phyloP scores from a whole-genome alignment of 345 rosid genomes.

The Gossypium australe region DNA sequence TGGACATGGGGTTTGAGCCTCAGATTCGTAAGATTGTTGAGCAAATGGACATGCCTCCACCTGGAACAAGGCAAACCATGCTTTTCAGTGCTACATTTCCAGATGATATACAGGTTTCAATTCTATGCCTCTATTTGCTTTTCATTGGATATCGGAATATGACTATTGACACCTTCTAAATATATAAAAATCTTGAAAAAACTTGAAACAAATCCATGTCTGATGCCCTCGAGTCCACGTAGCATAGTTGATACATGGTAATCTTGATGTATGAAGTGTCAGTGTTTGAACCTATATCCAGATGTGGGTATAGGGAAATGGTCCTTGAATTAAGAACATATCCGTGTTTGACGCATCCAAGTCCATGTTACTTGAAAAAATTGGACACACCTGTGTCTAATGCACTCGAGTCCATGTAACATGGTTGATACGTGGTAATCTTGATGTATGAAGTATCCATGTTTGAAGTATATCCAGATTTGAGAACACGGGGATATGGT shows the following conservation, averaged over 20 bases:
- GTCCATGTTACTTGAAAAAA: too few species aligned
- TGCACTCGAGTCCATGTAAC: too few species aligned
- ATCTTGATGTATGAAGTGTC: not conserved
- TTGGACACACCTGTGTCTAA: too few species aligned
- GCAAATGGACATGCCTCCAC: constrained; percentile 91
- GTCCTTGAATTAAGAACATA: too few species aligned
- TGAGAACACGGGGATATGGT: too few species aligned
- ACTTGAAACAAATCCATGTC: too few species aligned
- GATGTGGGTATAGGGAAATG: not conserved
- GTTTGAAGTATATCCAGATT: too few species aligned
- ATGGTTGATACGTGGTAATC: too few species aligned
- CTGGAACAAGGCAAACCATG: constrained; percentile 83
- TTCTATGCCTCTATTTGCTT: not conserved
- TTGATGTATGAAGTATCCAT: too few species aligned
- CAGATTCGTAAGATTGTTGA: constrained; percentile 95
- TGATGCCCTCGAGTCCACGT: too few species aligned
- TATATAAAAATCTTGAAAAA: not conserved
- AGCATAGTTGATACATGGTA: not conserved
- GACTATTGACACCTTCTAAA: not conserved
- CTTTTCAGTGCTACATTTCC: constrained; percentile 98
- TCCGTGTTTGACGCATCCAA: too few species aligned
- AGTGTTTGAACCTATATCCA: not conserved
- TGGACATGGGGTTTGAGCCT: constrained; percentile 99
- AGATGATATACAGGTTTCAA: constrained; percentile 78
- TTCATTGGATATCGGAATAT: not conserved